Conservation (phyloP, 495 filamentous ascomycete genomes). For the Penicillium nucicola region DNA sequence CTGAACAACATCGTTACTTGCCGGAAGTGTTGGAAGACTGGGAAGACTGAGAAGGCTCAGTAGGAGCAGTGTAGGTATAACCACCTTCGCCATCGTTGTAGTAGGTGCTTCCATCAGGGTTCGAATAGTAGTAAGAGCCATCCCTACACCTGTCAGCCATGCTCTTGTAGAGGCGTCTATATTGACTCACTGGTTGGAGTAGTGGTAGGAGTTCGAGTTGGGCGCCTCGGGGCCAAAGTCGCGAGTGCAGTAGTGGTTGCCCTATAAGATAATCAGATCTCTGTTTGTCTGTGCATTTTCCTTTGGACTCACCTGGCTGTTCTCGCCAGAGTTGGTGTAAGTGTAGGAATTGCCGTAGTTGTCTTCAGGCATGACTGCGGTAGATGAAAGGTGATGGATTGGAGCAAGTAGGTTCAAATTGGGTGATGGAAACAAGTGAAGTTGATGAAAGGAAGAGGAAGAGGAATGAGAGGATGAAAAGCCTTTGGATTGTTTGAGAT, state of each 20-base stretch:
- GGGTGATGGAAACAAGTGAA: too few relatives aligned
- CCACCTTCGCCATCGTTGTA: slow-evolving; percentile 36
- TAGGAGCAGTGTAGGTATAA: slow-evolving; percentile 25
- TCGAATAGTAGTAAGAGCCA: slow-evolving; percentile 43
- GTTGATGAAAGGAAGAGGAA: too few relatives aligned
- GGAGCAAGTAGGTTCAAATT: too few relatives aligned
- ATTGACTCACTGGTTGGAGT: slow-evolving; percentile 32
- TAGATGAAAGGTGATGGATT: neutral
- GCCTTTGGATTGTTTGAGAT: too few relatives aligned
- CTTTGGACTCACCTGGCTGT: slow-evolving; percentile 24
- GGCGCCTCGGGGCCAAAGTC: slow-evolving; percentile 36
- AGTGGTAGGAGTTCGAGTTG: too few relatives aligned
- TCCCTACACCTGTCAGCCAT: slow-evolving; percentile 8
- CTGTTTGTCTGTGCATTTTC: neutral
- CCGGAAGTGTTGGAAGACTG: too few relatives aligned
- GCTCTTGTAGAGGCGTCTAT: neutral
- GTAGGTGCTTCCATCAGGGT: slow-evolving; percentile 37
- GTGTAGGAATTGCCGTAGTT: slow-evolving; percentile 16
- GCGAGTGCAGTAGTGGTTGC: slow-evolving; percentile 39
- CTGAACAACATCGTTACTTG: neutral
- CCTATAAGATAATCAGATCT: slow-evolving; percentile 12
- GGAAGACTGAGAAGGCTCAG: neutral
- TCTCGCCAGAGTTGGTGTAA: slow-evolving; percentile 33
- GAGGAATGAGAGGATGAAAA: too few relatives aligned
- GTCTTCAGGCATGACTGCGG: slow-evolving; percentile 8